Base-by-base conservation (phyloP, 2,329 filamentous ascomycete genomes). In the Furcasterigmium furcatum region DNA sequence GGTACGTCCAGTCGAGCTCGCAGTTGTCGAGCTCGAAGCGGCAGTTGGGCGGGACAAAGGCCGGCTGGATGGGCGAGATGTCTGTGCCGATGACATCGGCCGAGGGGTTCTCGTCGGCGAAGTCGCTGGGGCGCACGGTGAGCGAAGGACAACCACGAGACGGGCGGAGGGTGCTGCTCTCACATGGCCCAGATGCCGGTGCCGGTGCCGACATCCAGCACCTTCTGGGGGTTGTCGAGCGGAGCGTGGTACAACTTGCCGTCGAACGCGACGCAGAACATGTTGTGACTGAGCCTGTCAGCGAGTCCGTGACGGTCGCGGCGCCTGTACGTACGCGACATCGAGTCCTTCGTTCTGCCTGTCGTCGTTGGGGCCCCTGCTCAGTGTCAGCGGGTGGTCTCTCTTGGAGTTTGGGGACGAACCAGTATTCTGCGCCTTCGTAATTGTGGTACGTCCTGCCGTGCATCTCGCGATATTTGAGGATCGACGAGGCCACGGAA, bases 21-120 rank as follows among this genome's bases (percentile, higher is more conserved):
- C 77, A 78, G 53, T 82, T 76, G 52, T 82, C 77, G 5, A 82
- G 70, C 59, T 81, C 77, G 62, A 80, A 82, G 53, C 76, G 79
- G 32, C 80, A 71, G 49, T 82, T 82, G 55, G 74, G 73, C 8
- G 79, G 79, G 7, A 78, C 75, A 25, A 73, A 71, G 16, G 69
- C 70, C 14, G 74, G 74, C 52, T 80, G 77, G 41, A 81, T 77
- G 47, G 79, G 77, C 14, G 77, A 75, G 46, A 81, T 79, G 51
- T 82, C 79, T 36, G 76, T 80, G 20, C 79, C 79, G 7, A 77
- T 73, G 5, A 82, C 75, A 52, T 81, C 77, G 55, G 76, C 79
- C 24, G 68, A 59, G 7, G 76, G 76, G 53, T 69, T 75, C 25
- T 66, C 54, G 55, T 81, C 77, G 13, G 74, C 78, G 66, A 81